Conservation (phyloP, 306 rosid genomes). For the Prunus davidiana region DNA sequence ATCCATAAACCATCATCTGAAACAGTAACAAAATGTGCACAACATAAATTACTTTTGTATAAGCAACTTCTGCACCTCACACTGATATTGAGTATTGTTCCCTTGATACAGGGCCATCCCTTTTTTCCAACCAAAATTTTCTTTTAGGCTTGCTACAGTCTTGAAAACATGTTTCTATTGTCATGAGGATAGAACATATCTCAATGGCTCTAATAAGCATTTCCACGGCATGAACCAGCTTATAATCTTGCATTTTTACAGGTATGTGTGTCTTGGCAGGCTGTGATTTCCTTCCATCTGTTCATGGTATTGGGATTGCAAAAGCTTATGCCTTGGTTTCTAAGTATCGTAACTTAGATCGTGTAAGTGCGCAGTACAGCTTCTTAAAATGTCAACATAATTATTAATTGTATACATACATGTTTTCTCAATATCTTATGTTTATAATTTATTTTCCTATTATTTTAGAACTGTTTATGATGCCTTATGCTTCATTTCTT, state of each 20-base stretch:
- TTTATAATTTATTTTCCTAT: no score
- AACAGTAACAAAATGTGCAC: background rate
- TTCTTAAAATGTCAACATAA: background rate
- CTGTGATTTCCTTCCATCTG: conserved; percentile 95
- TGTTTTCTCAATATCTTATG: background rate
- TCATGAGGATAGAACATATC: background rate
- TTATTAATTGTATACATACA: background rate
- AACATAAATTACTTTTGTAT: no score
- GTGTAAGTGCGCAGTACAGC: conserved; percentile 54
- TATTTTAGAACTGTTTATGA: background rate
- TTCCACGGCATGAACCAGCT: background rate
- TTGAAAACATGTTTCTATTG: background rate
- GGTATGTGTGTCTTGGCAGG: conserved; percentile 98
- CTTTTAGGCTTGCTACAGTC: background rate
- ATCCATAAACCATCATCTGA: conserved; percentile 1
- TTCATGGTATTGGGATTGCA: conserved; percentile 89
- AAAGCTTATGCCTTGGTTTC: conserved; percentile 82
- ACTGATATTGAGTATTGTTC: background rate
- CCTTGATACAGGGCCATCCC: background rate
- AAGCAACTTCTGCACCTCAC: background rate
- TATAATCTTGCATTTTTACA: conserved; percentile 22
- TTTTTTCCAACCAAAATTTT: background rate
- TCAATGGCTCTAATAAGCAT: background rate
- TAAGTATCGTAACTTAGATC: conserved; percentile 73
- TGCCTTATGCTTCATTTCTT: background rate